Conservation (phyloP, 805 yeast species). For the Candida xiaguanensis region DNA sequence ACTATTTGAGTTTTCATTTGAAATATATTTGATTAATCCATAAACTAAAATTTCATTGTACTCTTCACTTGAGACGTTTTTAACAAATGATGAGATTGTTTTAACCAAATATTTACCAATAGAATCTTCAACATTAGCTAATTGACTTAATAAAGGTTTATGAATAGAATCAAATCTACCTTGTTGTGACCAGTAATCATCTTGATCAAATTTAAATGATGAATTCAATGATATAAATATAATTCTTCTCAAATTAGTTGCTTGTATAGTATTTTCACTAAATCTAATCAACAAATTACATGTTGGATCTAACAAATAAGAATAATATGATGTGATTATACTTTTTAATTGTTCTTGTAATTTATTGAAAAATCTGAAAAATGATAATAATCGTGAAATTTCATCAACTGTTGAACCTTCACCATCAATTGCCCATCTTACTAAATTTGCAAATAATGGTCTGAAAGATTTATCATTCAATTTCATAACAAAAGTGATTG, state of each 20-base stretch:
- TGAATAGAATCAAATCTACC: conserved; percentile 76
- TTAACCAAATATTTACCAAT: conserved; percentile 81
- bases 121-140: conserved; percentile 62
- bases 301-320: conserved; percentile 79
- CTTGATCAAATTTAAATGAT: conserved; percentile 85
- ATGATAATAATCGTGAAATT: conserved; percentile 60
- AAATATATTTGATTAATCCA: conserved; percentile 31
- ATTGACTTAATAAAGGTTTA: conserved; percentile 60
- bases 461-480: conserved; percentile 91
- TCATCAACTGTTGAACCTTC: conserved; percentile 56
- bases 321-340: conserved; percentile 82
- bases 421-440: conserved; percentile 89
- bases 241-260: conserved; percentile 63
- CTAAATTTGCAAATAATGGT: conserved; percentile 82
- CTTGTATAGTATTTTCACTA: conserved; percentile 35
- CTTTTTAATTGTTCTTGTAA: conserved; percentile 81
- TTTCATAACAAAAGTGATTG: conserved; percentile 77
- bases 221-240: conserved; percentile 69
- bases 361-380: conserved; percentile 81
- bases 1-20: conserved; percentile 49
- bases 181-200: conserved; percentile 91
- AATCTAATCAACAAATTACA: conserved; percentile 51
- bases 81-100: conserved; percentile 71
- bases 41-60: conserved; percentile 63
- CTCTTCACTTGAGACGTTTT: conserved; percentile 62